Base-by-base conservation (phyloP, 257 asterid genomes). In the Nemophila menziesii region DNA sequence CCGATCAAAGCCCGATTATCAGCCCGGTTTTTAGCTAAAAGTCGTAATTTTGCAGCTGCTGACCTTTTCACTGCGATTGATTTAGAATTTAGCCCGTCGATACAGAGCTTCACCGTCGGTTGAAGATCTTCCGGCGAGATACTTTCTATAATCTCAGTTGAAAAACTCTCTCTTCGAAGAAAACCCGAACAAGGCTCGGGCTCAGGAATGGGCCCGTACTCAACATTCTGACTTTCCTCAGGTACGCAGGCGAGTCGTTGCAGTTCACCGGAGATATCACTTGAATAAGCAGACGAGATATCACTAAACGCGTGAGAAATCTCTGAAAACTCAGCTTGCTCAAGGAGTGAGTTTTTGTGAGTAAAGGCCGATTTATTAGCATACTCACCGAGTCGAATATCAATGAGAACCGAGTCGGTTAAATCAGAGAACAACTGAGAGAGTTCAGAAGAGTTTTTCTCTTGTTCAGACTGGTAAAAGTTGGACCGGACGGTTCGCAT, bases 121-220 rank as follows among this genome's bases (percentile, higher is more conserved):
- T 79, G 85, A 16, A 86, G 93, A 37, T 86, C 95, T 43, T 86
- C 97, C 24, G 97, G 93, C 8, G 92, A 78, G 44, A 82, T 82
- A 59, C 69, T 74, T 49, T 86, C 97, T 5, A 79, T 79, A 16
- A 86, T 82, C 29, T 86, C 97, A 12, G 97, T 82, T 0, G 94
- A 79, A 67, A 86, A 82, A 10, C 73, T 62, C 17, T 82, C 95
- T 20, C 94, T 54, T 49, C 77, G 73, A 1, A 82, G 48, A 62
- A 86, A 86, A 16, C 93, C 97, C 39, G 67, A 45, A 19, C 96
- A 86, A 0, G 84, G 93, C 46, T 79, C 94, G 12, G 78, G 79
- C 41, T 76, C 93, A 7, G 70, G 53, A 12, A 48, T 66, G 8
- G 47, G 49, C 5, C 49, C 59, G 6, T 44, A 34, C 3, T 18